Conservation (phyloP, 192 early-diverging fungal species). For the Lobosporangium transversale region DNA sequence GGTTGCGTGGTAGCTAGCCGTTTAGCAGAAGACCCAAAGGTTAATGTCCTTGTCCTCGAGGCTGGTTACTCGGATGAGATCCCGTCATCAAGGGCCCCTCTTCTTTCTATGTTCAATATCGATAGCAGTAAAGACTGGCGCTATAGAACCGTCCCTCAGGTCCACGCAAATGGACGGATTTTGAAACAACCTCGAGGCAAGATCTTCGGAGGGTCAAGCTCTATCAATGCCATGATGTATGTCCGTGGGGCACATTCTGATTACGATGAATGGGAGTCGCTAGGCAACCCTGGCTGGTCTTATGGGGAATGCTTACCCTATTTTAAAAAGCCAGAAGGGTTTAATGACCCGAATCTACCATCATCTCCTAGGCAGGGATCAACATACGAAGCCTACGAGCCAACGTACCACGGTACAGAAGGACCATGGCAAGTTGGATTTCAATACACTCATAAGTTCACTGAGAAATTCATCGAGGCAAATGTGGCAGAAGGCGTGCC, state of each 20-base stretch:
- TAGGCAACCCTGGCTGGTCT: conserved; percentile 10
- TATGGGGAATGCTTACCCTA: conserved; percentile 14
- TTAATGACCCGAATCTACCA: conserved; percentile 8
- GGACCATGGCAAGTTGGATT: conserved; percentile 27
- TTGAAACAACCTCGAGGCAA: conserved; percentile 13
- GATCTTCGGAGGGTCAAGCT: conserved; percentile 19
- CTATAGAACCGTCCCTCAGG: conserved; percentile 14
- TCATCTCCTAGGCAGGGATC: conserved; percentile 3
- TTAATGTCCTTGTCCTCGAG: conserved; percentile 24
- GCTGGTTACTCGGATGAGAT: conserved; percentile 10
- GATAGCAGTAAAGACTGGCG: conserved; percentile 14
- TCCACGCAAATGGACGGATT: conserved; percentile 17
- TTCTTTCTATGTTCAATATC: not conserved
- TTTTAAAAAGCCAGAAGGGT: conserved; percentile 23
- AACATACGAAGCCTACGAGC: conserved; percentile 7
- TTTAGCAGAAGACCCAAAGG: conserved; percentile 16
- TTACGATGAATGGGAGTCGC: conserved; percentile 12
- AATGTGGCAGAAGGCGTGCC: conserved; percentile 1
- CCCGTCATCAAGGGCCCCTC: conserved; percentile 1
- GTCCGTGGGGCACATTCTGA: conserved; percentile 12
- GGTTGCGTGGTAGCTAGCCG: conserved; percentile 28
- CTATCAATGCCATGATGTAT: conserved; percentile 12
- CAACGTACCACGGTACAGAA: conserved; percentile 21
- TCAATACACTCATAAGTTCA: not conserved
- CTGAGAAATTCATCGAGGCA: conserved; percentile 24